phyloP scores from a whole-genome alignment of 495 filamentous ascomycete species.

The Cenococcum geophilum region DNA sequence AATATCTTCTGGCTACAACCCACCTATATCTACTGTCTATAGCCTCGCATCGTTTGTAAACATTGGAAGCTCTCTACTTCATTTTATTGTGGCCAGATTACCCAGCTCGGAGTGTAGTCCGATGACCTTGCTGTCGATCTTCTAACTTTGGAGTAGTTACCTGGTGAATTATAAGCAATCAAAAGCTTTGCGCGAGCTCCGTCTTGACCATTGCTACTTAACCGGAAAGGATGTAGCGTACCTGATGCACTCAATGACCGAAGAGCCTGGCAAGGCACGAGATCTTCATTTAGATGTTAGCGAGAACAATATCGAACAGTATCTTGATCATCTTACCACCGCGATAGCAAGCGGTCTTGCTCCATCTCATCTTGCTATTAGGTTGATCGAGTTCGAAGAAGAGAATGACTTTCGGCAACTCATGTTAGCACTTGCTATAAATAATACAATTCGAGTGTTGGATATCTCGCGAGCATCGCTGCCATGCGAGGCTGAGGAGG shows the following conservation, averaged over 20 bases:
- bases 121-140: not conserved
- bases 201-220: slow-evolving; percentile 73
- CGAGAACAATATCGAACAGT: slow-evolving; percentile 71
- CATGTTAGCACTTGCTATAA: slow-evolving; percentile 62
- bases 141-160: slow-evolving; percentile 15
- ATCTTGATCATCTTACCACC: slow-evolving; percentile 62
- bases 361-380: slow-evolving; percentile 69
- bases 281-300: slow-evolving; percentile 73
- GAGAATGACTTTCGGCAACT: slow-evolving; percentile 71
- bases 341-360: slow-evolving; percentile 59
- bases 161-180: slow-evolving; percentile 47
- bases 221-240: slow-evolving; percentile 70
- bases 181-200: slow-evolving; percentile 57
- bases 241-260: slow-evolving; percentile 67
- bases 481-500: slow-evolving; percentile 65
- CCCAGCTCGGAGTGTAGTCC: not conserved
- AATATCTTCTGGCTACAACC: not conserved
- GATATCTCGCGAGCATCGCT: slow-evolving; percentile 85
- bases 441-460: slow-evolving; percentile 68
- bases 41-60: not conserved
- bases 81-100: not conserved
- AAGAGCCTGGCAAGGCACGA: slow-evolving; percentile 46
- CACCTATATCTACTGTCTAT: not conserved
- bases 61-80: not conserved
- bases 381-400: slow-evolving; percentile 78